phyloP scores from a whole-genome alignment of 1,284 basidiomycete species.

The Blastosporella zonata region DNA sequence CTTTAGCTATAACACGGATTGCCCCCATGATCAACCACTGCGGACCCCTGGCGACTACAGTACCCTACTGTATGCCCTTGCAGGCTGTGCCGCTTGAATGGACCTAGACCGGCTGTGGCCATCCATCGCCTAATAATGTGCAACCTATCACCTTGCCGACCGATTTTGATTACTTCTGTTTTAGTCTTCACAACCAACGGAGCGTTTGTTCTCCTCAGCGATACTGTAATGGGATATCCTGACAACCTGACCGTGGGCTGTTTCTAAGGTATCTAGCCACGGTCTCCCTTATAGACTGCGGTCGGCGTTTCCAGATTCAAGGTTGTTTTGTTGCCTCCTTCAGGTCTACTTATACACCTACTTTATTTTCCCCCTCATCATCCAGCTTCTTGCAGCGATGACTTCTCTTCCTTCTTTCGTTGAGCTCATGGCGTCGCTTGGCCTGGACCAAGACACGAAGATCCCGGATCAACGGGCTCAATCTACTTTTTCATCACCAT shows the following conservation, averaged over 20 bases:
- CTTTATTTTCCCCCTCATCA: constrained; percentile 27
- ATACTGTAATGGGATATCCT: constrained; percentile 46
- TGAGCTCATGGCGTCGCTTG: constrained; percentile 78
- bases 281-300: constrained; percentile 35
- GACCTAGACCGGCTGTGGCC: constrained; percentile 14
- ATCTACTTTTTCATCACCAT: constrained; percentile 40
- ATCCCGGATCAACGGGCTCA: constrained; percentile 33
- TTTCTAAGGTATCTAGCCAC: constrained; percentile 41
- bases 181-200: constrained; percentile 34
- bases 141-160: constrained; percentile 50
- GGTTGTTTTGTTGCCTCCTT: constrained; percentile 35
- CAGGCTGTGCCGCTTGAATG: neutral
- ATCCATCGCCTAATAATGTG: constrained; percentile 26
- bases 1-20: neutral
- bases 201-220: constrained; percentile 34
- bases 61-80: no score
- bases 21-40: neutral
- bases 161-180: constrained; percentile 35
- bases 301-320: constrained; percentile 27
- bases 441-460: constrained; percentile 48
- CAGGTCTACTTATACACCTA: constrained; percentile 32
- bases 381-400: constrained; percentile 41
- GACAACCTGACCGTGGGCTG: constrained; percentile 51
- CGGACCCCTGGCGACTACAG: neutral
- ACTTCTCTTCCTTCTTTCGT: constrained; percentile 78